Percentiles rank a stretch among this genome's conserved stretches.
Conservation (phyloP, 257 asterid species). For the Capsicum chinense region DNA sequence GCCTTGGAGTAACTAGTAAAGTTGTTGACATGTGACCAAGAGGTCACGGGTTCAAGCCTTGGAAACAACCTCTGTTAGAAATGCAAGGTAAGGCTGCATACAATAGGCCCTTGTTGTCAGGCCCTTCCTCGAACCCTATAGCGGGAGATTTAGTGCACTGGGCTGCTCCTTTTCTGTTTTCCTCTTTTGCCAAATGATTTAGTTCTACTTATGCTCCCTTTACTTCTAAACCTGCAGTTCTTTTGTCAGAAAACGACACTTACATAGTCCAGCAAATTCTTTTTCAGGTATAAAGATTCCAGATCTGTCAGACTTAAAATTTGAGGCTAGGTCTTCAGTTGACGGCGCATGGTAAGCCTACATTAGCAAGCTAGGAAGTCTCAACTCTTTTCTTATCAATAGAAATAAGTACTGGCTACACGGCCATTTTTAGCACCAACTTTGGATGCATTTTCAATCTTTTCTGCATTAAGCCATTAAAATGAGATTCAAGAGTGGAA, state of each 20-base stretch:
- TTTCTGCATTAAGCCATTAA: constrained; percentile 20
- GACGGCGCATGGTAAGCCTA: constrained; percentile 88
- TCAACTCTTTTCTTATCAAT: constrained; percentile 8
- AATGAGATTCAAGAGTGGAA: constrained; percentile 17
- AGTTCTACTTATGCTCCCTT: constrained; percentile 15
- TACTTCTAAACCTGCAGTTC: background rate
- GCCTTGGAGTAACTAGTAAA: too few species aligned
- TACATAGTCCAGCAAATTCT: background rate
- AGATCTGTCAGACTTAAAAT: constrained; percentile 60
- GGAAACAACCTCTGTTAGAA: too few species aligned
- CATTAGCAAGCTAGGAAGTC: constrained; percentile 23
- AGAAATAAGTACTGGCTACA: background rate
- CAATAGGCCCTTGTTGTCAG: too few species aligned
- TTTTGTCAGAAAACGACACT: constrained; percentile 16
- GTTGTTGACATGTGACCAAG: too few species aligned
- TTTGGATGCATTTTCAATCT: constrained; percentile 14
- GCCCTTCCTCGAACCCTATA: too few species aligned
- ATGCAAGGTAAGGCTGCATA: too few species aligned
- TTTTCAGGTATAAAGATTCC: constrained; percentile 54
- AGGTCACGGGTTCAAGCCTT: too few species aligned
- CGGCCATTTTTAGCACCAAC: constrained; percentile 9
- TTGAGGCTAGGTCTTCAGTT: constrained; percentile 77
- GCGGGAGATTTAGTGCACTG: too few species aligned
- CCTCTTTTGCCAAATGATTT: constrained; percentile 2
- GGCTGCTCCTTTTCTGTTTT: too few species aligned